These are phyloP conservation scores for Smallanthus sonchifolius DNA, from an alignment of 129 eudicot species.

Conservation along the genomic window DNA sequence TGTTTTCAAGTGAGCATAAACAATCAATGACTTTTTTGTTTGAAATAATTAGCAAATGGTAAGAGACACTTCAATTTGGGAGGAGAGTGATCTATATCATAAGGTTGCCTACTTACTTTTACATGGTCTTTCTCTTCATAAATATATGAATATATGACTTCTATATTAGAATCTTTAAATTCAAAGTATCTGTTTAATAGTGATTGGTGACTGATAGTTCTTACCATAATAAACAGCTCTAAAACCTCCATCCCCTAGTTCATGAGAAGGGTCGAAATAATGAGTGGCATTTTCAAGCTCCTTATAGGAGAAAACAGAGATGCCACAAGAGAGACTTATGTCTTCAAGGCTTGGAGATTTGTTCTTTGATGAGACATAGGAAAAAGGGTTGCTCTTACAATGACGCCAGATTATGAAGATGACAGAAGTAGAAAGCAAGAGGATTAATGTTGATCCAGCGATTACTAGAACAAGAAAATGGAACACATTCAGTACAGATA, in stretches of 20 bases:
- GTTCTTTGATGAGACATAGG: slow-evolving; percentile 20
- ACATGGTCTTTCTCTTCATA: too few species aligned
- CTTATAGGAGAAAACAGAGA: slow-evolving; percentile 46
- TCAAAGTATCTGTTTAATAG: too few species aligned
- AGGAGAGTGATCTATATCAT: too few species aligned
- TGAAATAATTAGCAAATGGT: too few species aligned
- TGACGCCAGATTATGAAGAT: slow-evolving; percentile 27
- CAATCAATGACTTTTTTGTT: not conserved
- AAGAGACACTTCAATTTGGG: too few species aligned
- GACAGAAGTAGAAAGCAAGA: slow-evolving; percentile 12
- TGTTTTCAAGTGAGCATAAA: not conserved
- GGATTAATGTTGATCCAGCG: slow-evolving; percentile 21
- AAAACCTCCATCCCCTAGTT: slow-evolving; percentile 62
- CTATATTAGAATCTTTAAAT: not conserved
- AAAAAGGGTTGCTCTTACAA: slow-evolving; percentile 15
- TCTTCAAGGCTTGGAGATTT: slow-evolving; percentile 30
- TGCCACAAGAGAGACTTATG: slow-evolving; percentile 30
- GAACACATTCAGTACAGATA: not conserved
- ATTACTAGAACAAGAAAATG: slow-evolving; percentile 27
- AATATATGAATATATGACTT: not conserved
- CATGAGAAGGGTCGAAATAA: slow-evolving; percentile 40
- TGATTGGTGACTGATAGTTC: slow-evolving; percentile 2
- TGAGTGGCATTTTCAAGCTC: slow-evolving; percentile 61
- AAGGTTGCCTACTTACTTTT: too few species aligned
- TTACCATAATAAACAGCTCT: slow-evolving; percentile 61